Base-by-base conservation (phyloP, 108 stramenopile genomes). In the Fragilaria crotonensis region DNA sequence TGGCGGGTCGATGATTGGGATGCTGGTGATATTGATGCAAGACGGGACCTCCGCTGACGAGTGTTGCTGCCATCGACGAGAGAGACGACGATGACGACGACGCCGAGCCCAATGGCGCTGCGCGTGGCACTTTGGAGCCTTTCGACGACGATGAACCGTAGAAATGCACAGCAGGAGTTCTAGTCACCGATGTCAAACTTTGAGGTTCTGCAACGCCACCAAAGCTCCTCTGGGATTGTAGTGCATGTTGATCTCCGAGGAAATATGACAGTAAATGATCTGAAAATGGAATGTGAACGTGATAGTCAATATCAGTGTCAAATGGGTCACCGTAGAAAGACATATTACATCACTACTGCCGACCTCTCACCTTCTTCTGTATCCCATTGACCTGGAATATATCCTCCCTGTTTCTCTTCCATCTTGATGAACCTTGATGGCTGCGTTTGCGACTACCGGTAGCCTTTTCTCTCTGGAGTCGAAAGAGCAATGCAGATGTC, bases 1-100 rank as follows among this genome's bases (percentile, higher is more conserved):
- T 45, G 18, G 32, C 22, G 44, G 17, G 14, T 25, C 50, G 48
- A 20, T 33, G 1, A 29, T 9, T 27, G 48, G 52, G 48, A 22
- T 66, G 62, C 59, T 53, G 45, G 30, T 46, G 52, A 19, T 55
- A 31, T 28, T 53, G 51, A 14, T 44, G 50, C 41, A 71, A 17
- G 45, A 71, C 33, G 2, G 76, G 76, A 23, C 70, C 79, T n/a
- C 79, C 79, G 26, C 72, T 46, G 33, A 77, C 74, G 29, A 78
- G 52, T 2, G 80, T 61, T 48, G 71, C 70, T 14, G 77, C 74
- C 67, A 76, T 69, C 36, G 66, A 56, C 9, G 76, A 61, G 9
- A 78, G 54, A 18, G 79, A 77, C 49, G 76, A 66, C 3, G 68
- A 64, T 20, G 81, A 72, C 1, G 56, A 33, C 4, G 55, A 50